Evolutionary conservation across 176 grass and related monocot species (phyloP).

Genomic region (Panicum miliaceum): DNA sequence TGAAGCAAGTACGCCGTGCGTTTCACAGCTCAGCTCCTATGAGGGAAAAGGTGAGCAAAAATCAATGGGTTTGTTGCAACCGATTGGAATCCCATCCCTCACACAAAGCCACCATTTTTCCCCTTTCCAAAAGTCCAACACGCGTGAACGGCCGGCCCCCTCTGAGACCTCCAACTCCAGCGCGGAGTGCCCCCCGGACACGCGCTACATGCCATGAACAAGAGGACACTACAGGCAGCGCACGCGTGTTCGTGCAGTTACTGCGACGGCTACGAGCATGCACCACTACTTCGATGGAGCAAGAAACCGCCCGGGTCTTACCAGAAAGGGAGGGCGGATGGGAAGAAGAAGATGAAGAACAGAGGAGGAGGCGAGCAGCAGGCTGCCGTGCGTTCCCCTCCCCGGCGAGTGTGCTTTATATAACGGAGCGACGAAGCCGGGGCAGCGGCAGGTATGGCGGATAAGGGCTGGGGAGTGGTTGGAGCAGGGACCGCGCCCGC

Average conservation of each 20-base stretch:
- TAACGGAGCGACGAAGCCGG: neutral
- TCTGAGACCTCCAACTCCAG: neutral
- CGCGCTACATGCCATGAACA: constrained; percentile 10
- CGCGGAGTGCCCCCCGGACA: neutral
- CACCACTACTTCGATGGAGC: neutral
- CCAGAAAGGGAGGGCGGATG: constrained; percentile 23
- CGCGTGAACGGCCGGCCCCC: constrained; percentile 46
- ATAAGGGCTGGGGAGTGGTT: constrained; percentile 52
- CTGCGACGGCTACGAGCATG: neutral
- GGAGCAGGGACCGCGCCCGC: constrained; percentile 30
- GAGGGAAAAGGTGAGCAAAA: neutral
- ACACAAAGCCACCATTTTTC: neutral
- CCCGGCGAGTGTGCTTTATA: constrained; percentile 20
- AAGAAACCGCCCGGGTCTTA: constrained; percentile 38
- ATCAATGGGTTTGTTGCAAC: constrained; percentile 65
- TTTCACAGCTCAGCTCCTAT: neutral
- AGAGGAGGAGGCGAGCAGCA: constrained; percentile 3
- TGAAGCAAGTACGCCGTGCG: constrained; percentile 9
- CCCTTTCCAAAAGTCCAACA: neutral
- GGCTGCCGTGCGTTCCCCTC: neutral
- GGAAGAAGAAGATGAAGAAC: neutral
- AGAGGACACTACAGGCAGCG: constrained; percentile 6
- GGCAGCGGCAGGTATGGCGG: neutral
- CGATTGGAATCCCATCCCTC: constrained; percentile 25
- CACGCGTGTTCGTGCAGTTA: neutral